Evolutionary conservation across 208 protist genomes (phyloP).

Genomic region (Wallacemonas sp.): DNA sequence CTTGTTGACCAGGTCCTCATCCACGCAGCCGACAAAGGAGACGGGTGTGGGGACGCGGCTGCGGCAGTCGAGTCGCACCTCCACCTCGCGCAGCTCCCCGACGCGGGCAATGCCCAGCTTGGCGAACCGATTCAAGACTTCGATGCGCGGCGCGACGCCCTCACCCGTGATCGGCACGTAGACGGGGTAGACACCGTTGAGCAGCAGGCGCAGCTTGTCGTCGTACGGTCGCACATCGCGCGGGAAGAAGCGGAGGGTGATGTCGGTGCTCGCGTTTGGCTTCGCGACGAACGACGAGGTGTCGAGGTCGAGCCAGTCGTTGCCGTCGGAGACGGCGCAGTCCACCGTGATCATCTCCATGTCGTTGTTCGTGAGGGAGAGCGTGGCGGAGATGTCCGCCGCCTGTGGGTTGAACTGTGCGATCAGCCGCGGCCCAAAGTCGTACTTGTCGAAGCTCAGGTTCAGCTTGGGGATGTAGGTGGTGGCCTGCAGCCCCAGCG

Average conservation of each 20-base stretch:
- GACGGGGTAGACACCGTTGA: conserved; percentile 92
- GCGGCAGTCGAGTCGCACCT: conserved; percentile 86
- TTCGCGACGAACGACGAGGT: conserved; percentile 82
- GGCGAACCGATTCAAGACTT: conserved; percentile 81
- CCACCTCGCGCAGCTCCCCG: conserved; percentile 65
- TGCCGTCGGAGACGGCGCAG: conserved; percentile 70
- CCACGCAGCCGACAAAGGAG: conserved; percentile 67
- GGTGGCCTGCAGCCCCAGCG: conserved; percentile 70
- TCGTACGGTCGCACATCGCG: conserved; percentile 76
- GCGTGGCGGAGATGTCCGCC: conserved; percentile 34
- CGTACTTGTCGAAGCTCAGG: conserved; percentile 83
- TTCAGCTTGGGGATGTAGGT: conserved; percentile 88
- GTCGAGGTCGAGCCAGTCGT: conserved; percentile 86
- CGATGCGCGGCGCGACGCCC: conserved; percentile 87
- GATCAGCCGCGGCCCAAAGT: conserved; percentile 94
- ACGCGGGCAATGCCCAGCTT: conserved; percentile 86
- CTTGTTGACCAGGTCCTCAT: conserved; percentile 62
- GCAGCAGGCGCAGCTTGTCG: conserved; percentile 90
- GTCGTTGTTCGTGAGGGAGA: conserved; percentile 93
- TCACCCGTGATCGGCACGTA: conserved; percentile 88
- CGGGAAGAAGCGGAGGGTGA: conserved; percentile 90
- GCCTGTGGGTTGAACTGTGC: conserved; percentile 46
- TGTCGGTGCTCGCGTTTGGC: conserved; percentile 64
- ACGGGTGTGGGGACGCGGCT: conserved; percentile 82
- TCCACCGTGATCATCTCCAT: conserved; percentile 85